Conservation (phyloP, 306 rosid species). For the Adenanthera pavonina region DNA sequence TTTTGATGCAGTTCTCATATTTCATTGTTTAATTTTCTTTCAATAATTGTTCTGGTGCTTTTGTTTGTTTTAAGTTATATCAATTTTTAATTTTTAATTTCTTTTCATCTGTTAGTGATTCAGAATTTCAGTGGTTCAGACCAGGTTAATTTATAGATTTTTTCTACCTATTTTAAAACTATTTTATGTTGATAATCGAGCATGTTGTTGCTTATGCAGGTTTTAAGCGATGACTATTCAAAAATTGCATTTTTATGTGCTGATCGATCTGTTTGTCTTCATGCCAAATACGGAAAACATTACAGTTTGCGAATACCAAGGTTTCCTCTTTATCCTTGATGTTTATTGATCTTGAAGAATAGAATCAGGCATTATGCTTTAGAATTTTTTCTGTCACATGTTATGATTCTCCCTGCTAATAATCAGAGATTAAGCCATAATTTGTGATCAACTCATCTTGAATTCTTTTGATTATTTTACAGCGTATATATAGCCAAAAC, state of each 20-base stretch:
- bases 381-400: background rate
- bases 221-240: constrained; percentile 83
- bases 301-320: constrained; percentile 87
- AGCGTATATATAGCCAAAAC: no score
- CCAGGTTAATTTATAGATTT: constrained; percentile 16
- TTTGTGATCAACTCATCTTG: no score
- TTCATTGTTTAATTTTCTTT: background rate
- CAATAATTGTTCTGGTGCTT: background rate
- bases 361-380: constrained; percentile 8
- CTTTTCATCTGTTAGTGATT: background rate
- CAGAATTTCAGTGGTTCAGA: background rate
- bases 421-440: no score
- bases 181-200: constrained; percentile 25
- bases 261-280: constrained; percentile 78
- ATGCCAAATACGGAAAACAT: constrained; percentile 96
- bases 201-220: constrained; percentile 52
- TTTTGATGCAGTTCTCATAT: background rate
- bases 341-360: constrained; percentile 31
- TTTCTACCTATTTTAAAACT: background rate
- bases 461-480: no score
- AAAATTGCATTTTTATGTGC: constrained; percentile 94
- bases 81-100: background rate
- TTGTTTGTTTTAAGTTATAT: background rate
- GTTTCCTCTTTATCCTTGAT: constrained; percentile 49
- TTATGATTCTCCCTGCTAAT: background rate